Percentiles rank a stretch among this genome's conserved stretches.
phyloP scores from a whole-genome alignment of 768 basidiomycete species.

The Boletus rubroflammeus region DNA sequence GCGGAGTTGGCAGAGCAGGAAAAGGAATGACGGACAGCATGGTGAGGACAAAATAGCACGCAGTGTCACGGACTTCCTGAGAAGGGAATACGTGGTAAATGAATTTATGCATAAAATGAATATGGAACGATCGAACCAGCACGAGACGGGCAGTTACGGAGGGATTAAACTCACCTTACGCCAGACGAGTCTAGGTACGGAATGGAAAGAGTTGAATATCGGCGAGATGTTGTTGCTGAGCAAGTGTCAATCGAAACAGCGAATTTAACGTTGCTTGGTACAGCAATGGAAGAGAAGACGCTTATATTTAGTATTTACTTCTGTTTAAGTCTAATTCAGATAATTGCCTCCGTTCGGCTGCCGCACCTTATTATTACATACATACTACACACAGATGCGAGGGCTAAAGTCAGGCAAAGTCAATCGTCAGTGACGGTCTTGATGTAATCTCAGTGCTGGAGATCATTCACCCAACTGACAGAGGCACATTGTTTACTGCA shows the following conservation, averaged over 20 bases:
- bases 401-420: background rate
- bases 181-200: background rate
- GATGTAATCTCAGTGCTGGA: background rate
- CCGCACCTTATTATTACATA: background rate
- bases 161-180: background rate
- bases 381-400: background rate
- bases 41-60: conserved; percentile 11
- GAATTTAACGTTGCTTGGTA: background rate
- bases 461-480: background rate
- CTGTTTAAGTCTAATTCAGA: conserved; percentile 25
- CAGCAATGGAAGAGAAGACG: conserved; percentile 2
- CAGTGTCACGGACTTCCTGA: conserved; percentile 5
- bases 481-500: background rate
- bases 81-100: conserved; percentile 8
- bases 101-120: conserved; percentile 6
- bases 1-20: conserved; percentile 60
- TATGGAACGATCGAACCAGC: background rate
- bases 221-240: background rate
- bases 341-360: conserved; percentile 13
- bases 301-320: conserved; percentile 14
- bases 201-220: background rate
- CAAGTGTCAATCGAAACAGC: background rate
- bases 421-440: background rate
- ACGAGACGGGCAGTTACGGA: background rate
- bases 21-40: conserved; percentile 38